These are phyloP conservation scores for Quercus rubra DNA, from an alignment of 306 rosid species.

Conservation along the genomic window DNA sequence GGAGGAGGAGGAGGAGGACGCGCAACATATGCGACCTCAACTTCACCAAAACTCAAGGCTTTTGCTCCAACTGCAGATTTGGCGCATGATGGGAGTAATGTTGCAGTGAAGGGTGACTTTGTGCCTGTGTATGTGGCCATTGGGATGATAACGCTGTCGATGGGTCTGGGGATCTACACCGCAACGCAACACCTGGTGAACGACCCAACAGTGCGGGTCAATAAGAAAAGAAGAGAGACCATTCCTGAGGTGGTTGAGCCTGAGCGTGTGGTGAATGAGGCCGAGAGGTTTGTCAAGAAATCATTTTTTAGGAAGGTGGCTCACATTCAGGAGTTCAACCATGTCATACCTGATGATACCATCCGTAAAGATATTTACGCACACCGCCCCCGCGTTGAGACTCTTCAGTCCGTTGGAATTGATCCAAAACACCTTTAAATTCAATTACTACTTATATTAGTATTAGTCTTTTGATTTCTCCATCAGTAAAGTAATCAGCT, in stretches of 20 bases:
- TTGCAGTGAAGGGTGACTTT: constrained; percentile 32
- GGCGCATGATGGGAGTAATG: neutral
- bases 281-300: constrained; percentile 21
- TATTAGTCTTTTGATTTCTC: neutral
- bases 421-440: constrained; percentile 30
- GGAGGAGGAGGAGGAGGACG: no score
- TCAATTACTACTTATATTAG: neutral
- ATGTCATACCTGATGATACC: constrained; percentile 30
- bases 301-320: constrained; percentile 80
- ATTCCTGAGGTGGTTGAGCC: constrained; percentile 91
- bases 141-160: constrained; percentile 55
- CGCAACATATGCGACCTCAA: constrained; percentile 37
- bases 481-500: no score
- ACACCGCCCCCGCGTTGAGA: constrained; percentile 21
- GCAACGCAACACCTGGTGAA: constrained; percentile 65
- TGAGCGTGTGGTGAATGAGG: constrained; percentile 51
- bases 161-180: constrained; percentile 56
- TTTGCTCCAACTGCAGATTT: constrained; percentile 41
- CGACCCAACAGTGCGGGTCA: constrained; percentile 59
- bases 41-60: constrained; percentile 45
- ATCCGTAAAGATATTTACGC: constrained; percentile 45
- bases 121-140: constrained; percentile 63
- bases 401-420: constrained; percentile 62
- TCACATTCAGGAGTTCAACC: constrained; percentile 47
- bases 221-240: constrained; percentile 67